These are phyloP conservation scores for Solanum ossicruentum DNA, from an alignment of 257 asterid species.

Conservation along the genomic window DNA sequence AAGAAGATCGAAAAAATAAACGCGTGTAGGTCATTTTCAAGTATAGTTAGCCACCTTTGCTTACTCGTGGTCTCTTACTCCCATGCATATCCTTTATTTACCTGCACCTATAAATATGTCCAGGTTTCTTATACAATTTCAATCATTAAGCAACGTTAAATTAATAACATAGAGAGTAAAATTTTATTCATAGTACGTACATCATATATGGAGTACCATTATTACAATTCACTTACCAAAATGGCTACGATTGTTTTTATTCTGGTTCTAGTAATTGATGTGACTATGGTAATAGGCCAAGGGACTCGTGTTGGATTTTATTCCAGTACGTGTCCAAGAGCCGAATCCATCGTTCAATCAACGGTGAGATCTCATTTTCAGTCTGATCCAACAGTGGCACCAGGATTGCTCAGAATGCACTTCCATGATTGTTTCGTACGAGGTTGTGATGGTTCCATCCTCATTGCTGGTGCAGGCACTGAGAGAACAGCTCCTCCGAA, in stretches of 20 bases:
- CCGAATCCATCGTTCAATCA: slow-evolving; percentile 40
- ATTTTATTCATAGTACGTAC: background rate
- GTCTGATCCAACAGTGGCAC: slow-evolving; percentile 39
- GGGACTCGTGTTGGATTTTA: slow-evolving; percentile 78
- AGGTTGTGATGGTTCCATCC: slow-evolving; percentile 84
- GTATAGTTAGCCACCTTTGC: background rate
- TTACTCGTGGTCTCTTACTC: background rate
- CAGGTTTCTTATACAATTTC: background rate
- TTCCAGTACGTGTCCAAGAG: slow-evolving; percentile 48
- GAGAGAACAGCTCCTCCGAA: slow-evolving; percentile 49
- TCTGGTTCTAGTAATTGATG: slow-evolving; percentile 3
- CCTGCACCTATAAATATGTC: background rate
- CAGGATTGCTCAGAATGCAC: slow-evolving; percentile 71
- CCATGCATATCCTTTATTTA: background rate
- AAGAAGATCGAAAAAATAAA: background rate
- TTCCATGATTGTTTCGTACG: slow-evolving; percentile 86
- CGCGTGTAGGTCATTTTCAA: background rate
- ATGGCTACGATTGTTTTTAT: background rate
- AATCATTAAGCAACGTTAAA: background rate
- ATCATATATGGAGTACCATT: background rate
- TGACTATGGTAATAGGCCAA: slow-evolving; percentile 33
- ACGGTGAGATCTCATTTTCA: slow-evolving; percentile 37
- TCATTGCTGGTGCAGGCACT: slow-evolving; percentile 36
- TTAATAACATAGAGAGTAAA: background rate
- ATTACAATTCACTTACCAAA: background rate